Evolutionary conservation across 352 stramenopile species (phyloP).

Genomic region (Globisporangium sylvaticum): DNA sequence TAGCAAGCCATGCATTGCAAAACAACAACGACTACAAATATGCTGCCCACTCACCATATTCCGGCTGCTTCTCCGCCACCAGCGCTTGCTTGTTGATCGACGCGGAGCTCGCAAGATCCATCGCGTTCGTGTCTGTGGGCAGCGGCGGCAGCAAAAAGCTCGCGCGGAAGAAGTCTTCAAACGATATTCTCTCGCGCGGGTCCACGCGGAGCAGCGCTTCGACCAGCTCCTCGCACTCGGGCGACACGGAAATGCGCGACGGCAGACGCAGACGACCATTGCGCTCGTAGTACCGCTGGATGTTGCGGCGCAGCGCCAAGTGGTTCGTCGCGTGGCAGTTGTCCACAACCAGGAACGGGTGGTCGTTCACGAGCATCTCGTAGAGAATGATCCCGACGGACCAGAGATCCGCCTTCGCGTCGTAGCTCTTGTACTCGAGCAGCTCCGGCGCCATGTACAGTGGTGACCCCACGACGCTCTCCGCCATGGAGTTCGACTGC

Average conservation of each 20-base stretch:
- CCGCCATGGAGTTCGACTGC: conserved; percentile 65
- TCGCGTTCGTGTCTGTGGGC: conserved; percentile 25
- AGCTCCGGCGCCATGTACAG: conserved; percentile 80
- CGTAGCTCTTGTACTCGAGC: conserved; percentile 84
- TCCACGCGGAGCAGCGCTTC: conserved; percentile 58
- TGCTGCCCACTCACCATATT: conserved; percentile 38
- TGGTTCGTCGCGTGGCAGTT: conserved; percentile 77
- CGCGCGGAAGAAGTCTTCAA: conserved; percentile 74
- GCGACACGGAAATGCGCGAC: conserved; percentile 45
- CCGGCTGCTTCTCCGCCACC: conserved; percentile 58
- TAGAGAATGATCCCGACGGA: conserved; percentile 81
- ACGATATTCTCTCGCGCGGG: conserved; percentile 63
- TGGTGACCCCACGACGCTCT: conserved; percentile 76
- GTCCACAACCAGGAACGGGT: conserved; percentile 75
- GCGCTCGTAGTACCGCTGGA: conserved; percentile 71
- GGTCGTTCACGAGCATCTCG: conserved; percentile 81
- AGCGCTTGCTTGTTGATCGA: conserved; percentile 52
- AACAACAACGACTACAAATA: not conserved
- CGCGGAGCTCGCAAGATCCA: conserved; percentile 42
- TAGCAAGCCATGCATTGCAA: not conserved
- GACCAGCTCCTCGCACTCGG: conserved; percentile 59
- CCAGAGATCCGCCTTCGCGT: conserved; percentile 79
- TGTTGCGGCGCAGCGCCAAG: conserved; percentile 69
- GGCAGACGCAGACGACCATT: conserved; percentile 51
- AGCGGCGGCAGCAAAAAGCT: conserved; percentile 58